Percentiles rank a stretch among this genome's conserved stretches.
These are phyloP conservation scores for Stevia rebaudiana DNA, from an alignment of 140 eudicot genomes.

Conservation along the genomic window DNA sequence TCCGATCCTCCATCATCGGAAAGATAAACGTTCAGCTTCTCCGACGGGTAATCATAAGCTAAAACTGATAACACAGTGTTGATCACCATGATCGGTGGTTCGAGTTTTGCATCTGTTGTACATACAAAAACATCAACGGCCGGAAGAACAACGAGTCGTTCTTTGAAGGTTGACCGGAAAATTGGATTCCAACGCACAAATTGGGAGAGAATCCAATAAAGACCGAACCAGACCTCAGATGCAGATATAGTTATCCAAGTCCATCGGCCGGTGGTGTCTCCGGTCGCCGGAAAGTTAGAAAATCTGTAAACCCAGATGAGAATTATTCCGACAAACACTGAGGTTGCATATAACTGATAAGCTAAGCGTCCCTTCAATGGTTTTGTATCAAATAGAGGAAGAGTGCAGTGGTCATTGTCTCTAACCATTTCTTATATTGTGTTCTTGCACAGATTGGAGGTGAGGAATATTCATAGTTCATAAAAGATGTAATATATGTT, in stretches of 20 bases:
- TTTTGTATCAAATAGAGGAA: conserved; percentile 15
- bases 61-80: conserved; percentile 16
- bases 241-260: not conserved
- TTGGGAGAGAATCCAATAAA: conserved; percentile 20
- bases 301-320: conserved; percentile 10
- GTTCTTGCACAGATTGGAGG: too few species aligned
- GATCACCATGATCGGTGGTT: conserved; percentile 17
- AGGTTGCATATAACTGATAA: conserved; percentile 11
- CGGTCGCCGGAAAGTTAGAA: conserved; percentile 11
- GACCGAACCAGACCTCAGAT: conserved; percentile 12
- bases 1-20: conserved; percentile 14
- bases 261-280: conserved; percentile 1
- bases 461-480: not conserved
- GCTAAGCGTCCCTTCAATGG: conserved; percentile 5
- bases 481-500: too few species aligned
- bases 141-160: not conserved
- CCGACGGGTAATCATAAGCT: conserved; percentile 13
- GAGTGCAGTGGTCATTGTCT: not conserved
- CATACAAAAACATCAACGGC: conserved; percentile 8
- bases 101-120: conserved; percentile 1
- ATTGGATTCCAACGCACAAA: conserved; percentile 18
- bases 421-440: not conserved
- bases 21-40: conserved; percentile 12
- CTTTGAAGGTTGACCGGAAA: conserved; percentile 3
- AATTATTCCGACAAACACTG: not conserved